These are phyloP conservation scores for Solanum medicagineum DNA, from an alignment of 257 asterid species.

Conservation along the genomic window DNA sequence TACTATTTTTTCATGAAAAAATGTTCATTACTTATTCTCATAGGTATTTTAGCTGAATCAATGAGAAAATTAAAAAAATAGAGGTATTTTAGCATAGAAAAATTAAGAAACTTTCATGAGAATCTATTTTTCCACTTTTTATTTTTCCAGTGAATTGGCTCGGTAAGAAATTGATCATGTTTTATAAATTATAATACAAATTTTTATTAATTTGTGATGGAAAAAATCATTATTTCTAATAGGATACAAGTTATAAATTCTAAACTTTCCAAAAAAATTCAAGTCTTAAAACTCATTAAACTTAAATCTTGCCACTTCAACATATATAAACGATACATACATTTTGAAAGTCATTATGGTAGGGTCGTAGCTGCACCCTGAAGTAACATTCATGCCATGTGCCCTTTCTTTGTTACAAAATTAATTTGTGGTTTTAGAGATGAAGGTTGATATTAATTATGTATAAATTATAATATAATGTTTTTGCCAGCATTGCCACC, in stretches of 20 bases:
- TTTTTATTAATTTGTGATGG: no score
- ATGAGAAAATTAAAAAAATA: no score
- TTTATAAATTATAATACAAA: no score
- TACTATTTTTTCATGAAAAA: no score
- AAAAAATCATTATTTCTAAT: no score
- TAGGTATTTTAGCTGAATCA: no score
- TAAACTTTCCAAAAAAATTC: background rate
- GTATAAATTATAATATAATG: background rate
- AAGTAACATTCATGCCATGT: constrained; percentile 8
- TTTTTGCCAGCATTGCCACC: background rate
- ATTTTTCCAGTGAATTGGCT: no score
- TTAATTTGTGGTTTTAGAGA: background rate
- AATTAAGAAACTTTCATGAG: no score
- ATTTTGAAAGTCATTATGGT: background rate
- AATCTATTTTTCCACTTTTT: no score
- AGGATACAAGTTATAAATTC: background rate
- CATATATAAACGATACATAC: background rate
- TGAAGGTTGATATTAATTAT: background rate
- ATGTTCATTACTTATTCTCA: no score
- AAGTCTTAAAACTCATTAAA: background rate
- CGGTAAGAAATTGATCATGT: no score
- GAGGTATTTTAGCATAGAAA: no score
- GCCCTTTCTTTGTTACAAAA: background rate
- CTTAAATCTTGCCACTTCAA: background rate
- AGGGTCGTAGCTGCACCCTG: constrained; percentile 17